Base-by-base conservation (phyloP, 2,329 filamentous ascomycete genomes). In the Salinomyces thailandicus region DNA sequence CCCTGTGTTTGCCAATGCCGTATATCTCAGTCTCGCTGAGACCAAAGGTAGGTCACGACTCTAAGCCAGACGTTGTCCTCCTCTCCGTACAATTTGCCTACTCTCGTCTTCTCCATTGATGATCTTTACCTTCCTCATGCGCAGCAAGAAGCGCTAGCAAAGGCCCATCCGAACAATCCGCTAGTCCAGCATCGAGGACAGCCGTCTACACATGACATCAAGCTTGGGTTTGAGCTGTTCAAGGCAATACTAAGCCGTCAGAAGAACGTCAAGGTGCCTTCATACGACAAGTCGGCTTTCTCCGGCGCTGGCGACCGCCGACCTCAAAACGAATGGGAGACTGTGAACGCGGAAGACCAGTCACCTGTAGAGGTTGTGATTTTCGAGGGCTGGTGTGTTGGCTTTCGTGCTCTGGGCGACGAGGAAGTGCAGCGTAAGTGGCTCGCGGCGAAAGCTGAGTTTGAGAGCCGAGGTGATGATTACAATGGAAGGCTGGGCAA, bases 331-430 rank as follows among this genome's bases (percentile, higher is more conserved):
- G 54, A 69, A 31, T 93, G 85, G 83, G 62, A 68, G 17, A 53
- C 54, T 11, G 68, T 80, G 41, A 75, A 76, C 46, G 61, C 57
- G 2, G 64, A 59, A n/a, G 61, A 73, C 16, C 60, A 72, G 16
- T 32, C 36, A 36, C 36, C 42, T 14, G 61, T 75, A 2, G 68
- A 72, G 35, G 75, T 89, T 5, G 71, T 94, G 15, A 74, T 94
- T 35, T 78, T 94, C 45, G 86, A 95, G 59, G 86, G 87, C 13
- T 94, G 86, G 87, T 91, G 81, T 58, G 77, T 93, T 9, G 87
- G 85, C 2, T 94, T 94, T 62, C 75, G 78, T 5, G 60, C 80
- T 0, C 59, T 87, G 9, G 50, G 62, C n/a, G 66, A 71, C 4
- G 57, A 74, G 3, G 67, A 69, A 18, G 57, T 76, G 3, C 68